Base-by-base conservation (phyloP, 768 basidiomycete genomes). In the Boletellus ananiceps region DNA sequence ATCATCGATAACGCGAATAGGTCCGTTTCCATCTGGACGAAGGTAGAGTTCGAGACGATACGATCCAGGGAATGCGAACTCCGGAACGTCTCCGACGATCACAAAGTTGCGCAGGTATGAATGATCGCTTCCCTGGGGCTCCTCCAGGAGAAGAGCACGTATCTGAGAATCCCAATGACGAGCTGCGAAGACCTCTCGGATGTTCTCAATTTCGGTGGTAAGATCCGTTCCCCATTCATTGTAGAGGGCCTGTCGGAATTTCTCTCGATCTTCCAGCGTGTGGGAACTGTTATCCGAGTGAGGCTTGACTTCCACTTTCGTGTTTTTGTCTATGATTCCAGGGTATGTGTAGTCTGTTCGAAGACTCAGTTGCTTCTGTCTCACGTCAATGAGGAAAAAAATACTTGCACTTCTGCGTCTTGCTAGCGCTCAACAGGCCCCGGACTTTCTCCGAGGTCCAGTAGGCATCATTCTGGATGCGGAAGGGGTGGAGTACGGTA, bases 331-430 rank as follows among this genome's bases (percentile, higher is more conserved):
- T 9, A 11, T 51, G 27, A 59, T 57, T 8, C 47, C 25, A 29
- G 58, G 58, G 25, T 59, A 59, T 11, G 58, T 57, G 36, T 59
- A 59, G 35, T 60, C 58, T 59, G 23, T 49, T 15, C 18, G 19
- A 5, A 21, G 14, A 8, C 31, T 29, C 39, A 16, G 12, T 40
- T 14, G 18, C 18, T 25, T 34, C 15, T 2, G 27, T 2, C 15
- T 7, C 2, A 9, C 13, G 2, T 19, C 4, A 3, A 23, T n/a
- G 5, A 15, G 14, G 8, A 16, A 15, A 16, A 39, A 32, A 35
- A 5, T 4, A 18, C 54, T 6, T 25, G 51, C 58, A 49, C 36
- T 57, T 59, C 4, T 54, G 25, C 0, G 9, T 18, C 8, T n/a
- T 5, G 11, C 29, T 36, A 3, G 48, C 47, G 3, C 6, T 15